phyloP scores from a whole-genome alignment of 208 protist genomes.

The Leishmania aethiopica region DNA sequence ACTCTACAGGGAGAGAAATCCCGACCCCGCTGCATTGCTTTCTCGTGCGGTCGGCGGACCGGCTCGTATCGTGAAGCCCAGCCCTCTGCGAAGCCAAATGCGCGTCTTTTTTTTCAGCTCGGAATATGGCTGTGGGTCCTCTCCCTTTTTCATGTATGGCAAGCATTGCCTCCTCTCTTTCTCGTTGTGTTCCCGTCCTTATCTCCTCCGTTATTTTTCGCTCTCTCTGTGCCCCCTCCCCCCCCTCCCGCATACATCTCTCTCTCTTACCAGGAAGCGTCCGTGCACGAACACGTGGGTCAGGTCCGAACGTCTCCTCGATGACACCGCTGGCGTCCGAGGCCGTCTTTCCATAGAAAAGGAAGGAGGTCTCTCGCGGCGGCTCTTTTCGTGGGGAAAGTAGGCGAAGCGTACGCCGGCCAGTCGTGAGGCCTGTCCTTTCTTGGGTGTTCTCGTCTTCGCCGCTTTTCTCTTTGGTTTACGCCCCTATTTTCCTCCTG shows the following conservation, averaged over 20 bases:
- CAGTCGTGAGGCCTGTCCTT: neutral
- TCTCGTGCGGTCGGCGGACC: too few relatives aligned
- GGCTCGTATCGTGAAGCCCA: neutral
- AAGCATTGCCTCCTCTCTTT: neutral
- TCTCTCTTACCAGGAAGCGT: neutral
- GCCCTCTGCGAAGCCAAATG: neutral
- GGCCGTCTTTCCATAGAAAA: slow-evolving; percentile 4
- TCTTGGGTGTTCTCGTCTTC: neutral
- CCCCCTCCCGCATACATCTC: neutral
- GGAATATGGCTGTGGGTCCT: neutral
- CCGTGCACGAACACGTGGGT: neutral
- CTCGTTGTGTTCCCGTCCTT: neutral
- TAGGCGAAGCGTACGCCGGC: neutral
- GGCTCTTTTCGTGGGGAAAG: neutral
- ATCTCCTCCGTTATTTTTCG: neutral
- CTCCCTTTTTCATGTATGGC: neutral
- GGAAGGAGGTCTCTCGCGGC: neutral
- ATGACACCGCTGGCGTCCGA: neutral
- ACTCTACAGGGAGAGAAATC: neutral
- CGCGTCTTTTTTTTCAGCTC: neutral
- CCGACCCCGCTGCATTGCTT: neutral
- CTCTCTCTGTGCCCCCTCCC: neutral
- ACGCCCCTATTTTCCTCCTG: neutral
- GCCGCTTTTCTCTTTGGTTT: neutral
- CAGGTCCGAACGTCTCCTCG: neutral